Percentiles rank a stretch among this genome's conserved stretches.
phyloP scores from a whole-genome alignment of 2,329 filamentous ascomycete genomes.

The Pestalotiopsis sp. region DNA sequence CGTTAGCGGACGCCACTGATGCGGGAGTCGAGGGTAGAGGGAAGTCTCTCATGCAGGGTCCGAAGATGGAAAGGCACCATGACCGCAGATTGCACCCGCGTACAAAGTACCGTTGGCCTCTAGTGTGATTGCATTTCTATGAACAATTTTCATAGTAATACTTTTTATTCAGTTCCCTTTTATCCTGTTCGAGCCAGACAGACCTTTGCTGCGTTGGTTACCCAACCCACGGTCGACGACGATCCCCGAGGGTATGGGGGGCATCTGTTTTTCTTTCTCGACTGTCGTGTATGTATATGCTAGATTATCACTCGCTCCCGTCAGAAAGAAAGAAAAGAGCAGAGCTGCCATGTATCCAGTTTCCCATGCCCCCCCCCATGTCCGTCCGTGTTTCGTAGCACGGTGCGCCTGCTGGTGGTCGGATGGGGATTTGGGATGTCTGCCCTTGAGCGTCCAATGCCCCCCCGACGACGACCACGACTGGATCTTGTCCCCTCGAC shows the following conservation, averaged over 20 bases:
- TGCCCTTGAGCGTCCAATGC: neutral
- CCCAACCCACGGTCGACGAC: conserved; percentile 5
- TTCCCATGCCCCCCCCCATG: neutral
- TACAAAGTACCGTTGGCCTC: conserved; percentile 4
- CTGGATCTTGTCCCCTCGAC: conserved; percentile 11
- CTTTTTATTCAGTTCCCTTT: neutral
- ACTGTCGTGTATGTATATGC: neutral
- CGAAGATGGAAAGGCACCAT: conserved; percentile 21
- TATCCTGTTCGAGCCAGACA: neutral
- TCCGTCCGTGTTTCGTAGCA: neutral
- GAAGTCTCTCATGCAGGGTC: conserved; percentile 35
- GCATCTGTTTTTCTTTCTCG: neutral
- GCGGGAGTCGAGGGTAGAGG: conserved; percentile 31
- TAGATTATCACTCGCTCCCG: conserved; percentile 1
- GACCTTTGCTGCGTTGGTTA: neutral
- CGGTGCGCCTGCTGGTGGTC: neutral
- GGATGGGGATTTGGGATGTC: neutral
- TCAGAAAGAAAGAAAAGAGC: neutral
- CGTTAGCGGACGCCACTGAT: conserved; percentile 37
- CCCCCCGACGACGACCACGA: neutral
- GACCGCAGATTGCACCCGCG: neutral
- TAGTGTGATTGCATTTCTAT: neutral
- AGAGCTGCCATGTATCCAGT: neutral
- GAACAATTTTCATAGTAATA: neutral
- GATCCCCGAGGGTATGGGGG: neutral